Evolutionary conservation across 495 filamentous ascomycete genomes (phyloP).

Genomic region (Annulohypoxylon nitens): DNA sequence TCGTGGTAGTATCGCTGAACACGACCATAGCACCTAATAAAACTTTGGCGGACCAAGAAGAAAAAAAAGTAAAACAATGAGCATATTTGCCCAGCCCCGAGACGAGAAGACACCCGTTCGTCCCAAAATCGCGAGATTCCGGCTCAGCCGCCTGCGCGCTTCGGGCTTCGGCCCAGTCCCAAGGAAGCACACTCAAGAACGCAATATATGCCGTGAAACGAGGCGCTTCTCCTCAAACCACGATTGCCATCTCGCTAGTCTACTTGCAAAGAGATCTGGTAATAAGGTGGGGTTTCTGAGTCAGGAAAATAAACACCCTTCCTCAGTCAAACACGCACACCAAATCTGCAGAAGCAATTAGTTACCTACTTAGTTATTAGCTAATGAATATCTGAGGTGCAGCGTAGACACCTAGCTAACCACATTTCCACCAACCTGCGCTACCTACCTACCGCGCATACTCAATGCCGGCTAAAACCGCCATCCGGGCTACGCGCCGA

Average conservation of each 20-base stretch:
- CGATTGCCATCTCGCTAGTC: neutral
- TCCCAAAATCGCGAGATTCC: constrained; percentile 18
- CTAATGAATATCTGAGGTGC: neutral
- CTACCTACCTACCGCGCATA: constrained; percentile 1
- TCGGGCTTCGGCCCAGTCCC: constrained; percentile 10
- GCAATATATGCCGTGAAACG: constrained; percentile 38
- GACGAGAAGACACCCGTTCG: neutral
- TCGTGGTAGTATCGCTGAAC: constrained; percentile 3
- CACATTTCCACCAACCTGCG: neutral
- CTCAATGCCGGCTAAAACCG: constrained; percentile 42
- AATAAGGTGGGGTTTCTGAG: constrained; percentile 13
- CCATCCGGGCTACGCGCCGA: constrained; percentile 29
- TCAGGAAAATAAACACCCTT: constrained; percentile 25
- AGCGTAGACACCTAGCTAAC: neutral
- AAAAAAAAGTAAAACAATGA: neutral
- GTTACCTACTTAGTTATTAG: neutral
- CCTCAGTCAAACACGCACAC: neutral
- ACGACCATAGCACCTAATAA: neutral
- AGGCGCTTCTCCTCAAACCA: neutral
- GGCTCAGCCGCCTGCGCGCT: constrained; percentile 4
- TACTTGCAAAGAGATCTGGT: constrained; percentile 23
- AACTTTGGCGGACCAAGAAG: neutral
- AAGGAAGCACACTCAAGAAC: neutral
- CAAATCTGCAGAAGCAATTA: neutral
- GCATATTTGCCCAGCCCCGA: neutral